phyloP scores from a whole-genome alignment of 2,329 filamentous ascomycete species.

The Pseudohalonectria lignicola region DNA sequence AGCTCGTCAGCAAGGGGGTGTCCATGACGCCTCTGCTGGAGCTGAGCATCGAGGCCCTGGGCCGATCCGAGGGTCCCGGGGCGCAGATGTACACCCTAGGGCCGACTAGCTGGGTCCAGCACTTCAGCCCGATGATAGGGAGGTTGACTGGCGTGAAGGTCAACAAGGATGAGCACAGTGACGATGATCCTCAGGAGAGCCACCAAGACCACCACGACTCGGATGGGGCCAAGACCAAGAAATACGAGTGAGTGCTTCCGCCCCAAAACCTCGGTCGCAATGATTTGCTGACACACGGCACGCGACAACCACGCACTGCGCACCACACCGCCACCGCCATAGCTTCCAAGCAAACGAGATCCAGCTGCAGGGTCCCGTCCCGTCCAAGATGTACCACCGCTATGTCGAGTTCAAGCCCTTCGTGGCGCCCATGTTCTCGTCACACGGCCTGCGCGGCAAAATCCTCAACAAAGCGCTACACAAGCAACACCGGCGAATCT shows the following conservation, averaged over 20 bases:
- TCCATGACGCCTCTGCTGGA: conserved; percentile 61
- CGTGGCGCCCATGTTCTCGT: conserved; percentile 79
- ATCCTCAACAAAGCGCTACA: conserved; percentile 78
- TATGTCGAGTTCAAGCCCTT: conserved; percentile 91
- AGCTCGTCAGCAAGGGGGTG: conserved; percentile 46
- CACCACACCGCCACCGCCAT: conserved; percentile 7
- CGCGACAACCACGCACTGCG: conserved; percentile 2
- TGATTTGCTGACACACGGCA: not conserved
- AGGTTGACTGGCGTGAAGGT: conserved; percentile 65
- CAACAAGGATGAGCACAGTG: conserved; percentile 44
- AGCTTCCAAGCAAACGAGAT: conserved; percentile 92
- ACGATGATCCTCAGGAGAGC: conserved; percentile 16
- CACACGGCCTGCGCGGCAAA: conserved; percentile 64
- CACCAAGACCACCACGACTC: conserved; percentile 21
- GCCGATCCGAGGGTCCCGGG: conserved; percentile 57
- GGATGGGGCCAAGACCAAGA: conserved; percentile 32
- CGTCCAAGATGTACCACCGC: conserved; percentile 72
- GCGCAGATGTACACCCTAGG: conserved; percentile 70
- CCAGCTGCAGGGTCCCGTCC: conserved; percentile 75
- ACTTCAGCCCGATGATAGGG: conserved; percentile 83
- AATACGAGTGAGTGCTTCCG: conserved; percentile 58
- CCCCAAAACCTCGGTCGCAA: not conserved
- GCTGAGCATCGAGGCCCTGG: conserved; percentile 69
- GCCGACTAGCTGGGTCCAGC: conserved; percentile 65
- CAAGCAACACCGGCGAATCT: conserved; percentile 80